Conservation (phyloP, 495 filamentous ascomycete genomes). For the Penicillium pulvis region DNA sequence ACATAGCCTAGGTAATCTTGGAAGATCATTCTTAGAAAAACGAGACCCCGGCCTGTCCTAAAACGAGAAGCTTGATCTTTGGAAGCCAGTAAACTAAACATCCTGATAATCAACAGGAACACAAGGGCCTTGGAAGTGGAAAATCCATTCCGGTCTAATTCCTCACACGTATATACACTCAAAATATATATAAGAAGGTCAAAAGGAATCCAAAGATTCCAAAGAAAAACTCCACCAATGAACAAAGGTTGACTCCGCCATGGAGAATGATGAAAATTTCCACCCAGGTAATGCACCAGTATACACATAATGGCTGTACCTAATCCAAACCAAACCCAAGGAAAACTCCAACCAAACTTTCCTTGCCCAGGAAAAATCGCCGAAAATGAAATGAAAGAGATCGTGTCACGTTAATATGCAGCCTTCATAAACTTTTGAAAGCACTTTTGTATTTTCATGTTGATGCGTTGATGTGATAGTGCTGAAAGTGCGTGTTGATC, state of each 20-base stretch:
- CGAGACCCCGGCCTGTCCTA: too few species aligned
- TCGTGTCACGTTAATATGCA: slow-evolving; percentile 14
- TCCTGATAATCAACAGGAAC: neutral
- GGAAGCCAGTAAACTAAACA: too few species aligned
- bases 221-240: slow-evolving; percentile 14
- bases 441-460: slow-evolving; percentile 12
- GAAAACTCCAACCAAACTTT: slow-evolving; percentile 1
- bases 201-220: neutral
- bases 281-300: slow-evolving; percentile 18
- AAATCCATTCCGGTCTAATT: neutral
- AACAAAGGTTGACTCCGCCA: slow-evolving; percentile 8
- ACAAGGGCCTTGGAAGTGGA: too few species aligned
- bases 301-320: slow-evolving; percentile 15
- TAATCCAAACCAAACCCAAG: neutral
- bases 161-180: neutral
- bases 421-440: slow-evolving; percentile 9
- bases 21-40: too few species aligned
- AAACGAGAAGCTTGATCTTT: too few species aligned
- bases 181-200: neutral
- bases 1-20: too few species aligned
- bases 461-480: slow-evolving; percentile 2
- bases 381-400: slow-evolving; percentile 7
- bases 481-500: neutral
- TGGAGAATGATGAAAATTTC: slow-evolving; percentile 11
- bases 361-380: neutral